Evolutionary conservation across 2,329 filamentous ascomycete species (phyloP).

Genomic region (Diaporthe batatas): DNA sequence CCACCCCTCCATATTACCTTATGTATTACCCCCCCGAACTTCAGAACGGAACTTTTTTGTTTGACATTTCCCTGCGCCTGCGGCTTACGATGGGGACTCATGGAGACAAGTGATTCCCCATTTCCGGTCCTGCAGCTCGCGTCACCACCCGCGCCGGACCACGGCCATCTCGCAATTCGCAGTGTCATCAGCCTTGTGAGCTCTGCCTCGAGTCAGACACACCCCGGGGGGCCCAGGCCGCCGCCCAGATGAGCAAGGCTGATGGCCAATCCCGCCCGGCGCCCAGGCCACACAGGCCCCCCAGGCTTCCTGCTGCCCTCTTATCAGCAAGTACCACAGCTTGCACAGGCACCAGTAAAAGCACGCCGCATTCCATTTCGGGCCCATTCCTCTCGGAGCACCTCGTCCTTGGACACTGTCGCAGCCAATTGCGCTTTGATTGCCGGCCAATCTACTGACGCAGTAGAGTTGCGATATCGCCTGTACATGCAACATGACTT

Average conservation of each 20-base stretch:
- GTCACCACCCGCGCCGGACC: constrained; percentile 16
- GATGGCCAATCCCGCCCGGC: constrained; percentile 20
- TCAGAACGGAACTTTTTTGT: constrained; percentile 1
- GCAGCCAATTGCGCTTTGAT: constrained; percentile 20
- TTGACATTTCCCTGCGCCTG: neutral
- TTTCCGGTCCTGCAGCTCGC: constrained; percentile 13
- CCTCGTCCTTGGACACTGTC: constrained; percentile 5
- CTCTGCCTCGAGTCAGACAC: constrained; percentile 25
- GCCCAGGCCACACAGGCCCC: neutral
- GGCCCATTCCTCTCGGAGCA: constrained; percentile 27
- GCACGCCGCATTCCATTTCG: constrained; percentile 2
- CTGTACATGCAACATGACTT: neutral
- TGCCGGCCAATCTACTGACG: constrained; percentile 21
- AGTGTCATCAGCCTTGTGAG: constrained; percentile 28
- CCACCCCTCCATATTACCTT: constrained; percentile 30
- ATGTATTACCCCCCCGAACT: constrained; percentile 20
- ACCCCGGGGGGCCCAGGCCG: constrained; percentile 4
- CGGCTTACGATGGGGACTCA: constrained; percentile 11
- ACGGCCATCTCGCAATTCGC: constrained; percentile 18
- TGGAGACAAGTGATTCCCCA: constrained; percentile 17
- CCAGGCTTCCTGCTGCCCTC: neutral
- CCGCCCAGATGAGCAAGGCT: constrained; percentile 22
- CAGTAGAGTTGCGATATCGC: neutral
- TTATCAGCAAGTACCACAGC: neutral
- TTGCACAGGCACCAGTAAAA: neutral